Evolutionary conservation across 2,329 filamentous ascomycete species (phyloP).

Genomic region (Tolypocladium inflatum): DNA sequence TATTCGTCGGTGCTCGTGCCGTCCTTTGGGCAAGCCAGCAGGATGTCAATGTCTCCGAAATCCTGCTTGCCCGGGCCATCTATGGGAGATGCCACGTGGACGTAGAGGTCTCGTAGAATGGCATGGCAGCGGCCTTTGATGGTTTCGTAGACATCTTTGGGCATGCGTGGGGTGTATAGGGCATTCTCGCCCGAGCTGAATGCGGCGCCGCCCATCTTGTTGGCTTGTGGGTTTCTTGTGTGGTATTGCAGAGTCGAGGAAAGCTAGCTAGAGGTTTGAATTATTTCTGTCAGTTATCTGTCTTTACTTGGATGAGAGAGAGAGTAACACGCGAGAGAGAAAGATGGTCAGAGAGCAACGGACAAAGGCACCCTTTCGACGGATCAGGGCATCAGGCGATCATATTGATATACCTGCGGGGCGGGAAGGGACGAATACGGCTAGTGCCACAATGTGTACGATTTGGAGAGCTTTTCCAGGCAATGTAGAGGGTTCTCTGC

Average conservation of each 20-base stretch:
- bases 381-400: background rate
- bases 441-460: too few species aligned
- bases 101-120: slow-evolving; percentile 41
- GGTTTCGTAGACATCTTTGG: slow-evolving; percentile 41
- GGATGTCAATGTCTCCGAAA: slow-evolving; percentile 66
- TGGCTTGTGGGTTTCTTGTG: background rate
- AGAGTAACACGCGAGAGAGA: background rate
- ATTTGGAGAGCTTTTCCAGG: too few species aligned
- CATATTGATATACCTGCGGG: too few species aligned
- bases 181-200: slow-evolving; percentile 38
- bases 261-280: too few species aligned
- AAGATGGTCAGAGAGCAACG: background rate
- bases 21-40: slow-evolving; percentile 35
- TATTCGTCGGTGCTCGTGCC: background rate
- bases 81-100: slow-evolving; percentile 47
- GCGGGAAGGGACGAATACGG: too few species aligned
- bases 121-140: slow-evolving; percentile 36
- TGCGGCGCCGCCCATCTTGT: slow-evolving; percentile 55
- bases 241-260: background rate
- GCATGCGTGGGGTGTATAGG: slow-evolving; percentile 58
- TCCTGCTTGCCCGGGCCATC: slow-evolving; percentile 60
- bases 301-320: background rate
- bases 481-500: too few species aligned
- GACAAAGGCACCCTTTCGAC: background rate
- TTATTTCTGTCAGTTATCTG: background rate